Evolutionary conservation across 352 stramenopile genomes (phyloP), one percentile per base, ranked within the genome.

Genomic region (Pythium aphanidermatum): DNA sequence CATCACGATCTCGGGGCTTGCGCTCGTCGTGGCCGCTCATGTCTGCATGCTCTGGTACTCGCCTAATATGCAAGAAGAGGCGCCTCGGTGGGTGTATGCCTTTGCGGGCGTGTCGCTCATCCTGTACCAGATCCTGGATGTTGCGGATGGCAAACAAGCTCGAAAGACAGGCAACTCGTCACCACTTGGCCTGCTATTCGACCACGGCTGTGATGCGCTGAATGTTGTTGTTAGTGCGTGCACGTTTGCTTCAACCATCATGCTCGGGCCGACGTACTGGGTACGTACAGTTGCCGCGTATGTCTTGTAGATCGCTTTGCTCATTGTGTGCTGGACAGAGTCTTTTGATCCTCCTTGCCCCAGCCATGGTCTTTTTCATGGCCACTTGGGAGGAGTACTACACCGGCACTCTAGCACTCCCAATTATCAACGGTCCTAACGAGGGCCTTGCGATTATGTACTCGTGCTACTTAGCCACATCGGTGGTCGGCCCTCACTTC

Each of bases 351-450:
- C 77, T 81, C 49, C 63, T 77, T 14, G 62, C 67, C 21, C 86
- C 57, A 51, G 83, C 74, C 34, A 94, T 74, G 74, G 81, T 97
- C 5, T 99, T 99, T 62, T 98, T 97, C 55, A 90, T 98, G 65
- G 85, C 90, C 10, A 98, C 94, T n/a, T 98, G 95, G 96, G 96
- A 99, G 63, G 89, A 98, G 65, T 98, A 98, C 68, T 96, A 98
- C 74, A 98, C 90, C 0, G 92, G 94, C n/a, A 90, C 88, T 42
- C 70, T 98, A 10, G 83, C 96, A 21, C 68, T 99, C 27, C 95
- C 95, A 7, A 75, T 95, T 17, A 70, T 98, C 31, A 99, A 99
- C 65, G 96, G 95, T 51, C 95, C 96, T 6, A 98, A 86, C 48
- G 95, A 99, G 69, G 95, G 96, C 27, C 63, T 99, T 11, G 39